Conservation (phyloP, 257 asterid species). For the Nyctanthes arbortristis region DNA sequence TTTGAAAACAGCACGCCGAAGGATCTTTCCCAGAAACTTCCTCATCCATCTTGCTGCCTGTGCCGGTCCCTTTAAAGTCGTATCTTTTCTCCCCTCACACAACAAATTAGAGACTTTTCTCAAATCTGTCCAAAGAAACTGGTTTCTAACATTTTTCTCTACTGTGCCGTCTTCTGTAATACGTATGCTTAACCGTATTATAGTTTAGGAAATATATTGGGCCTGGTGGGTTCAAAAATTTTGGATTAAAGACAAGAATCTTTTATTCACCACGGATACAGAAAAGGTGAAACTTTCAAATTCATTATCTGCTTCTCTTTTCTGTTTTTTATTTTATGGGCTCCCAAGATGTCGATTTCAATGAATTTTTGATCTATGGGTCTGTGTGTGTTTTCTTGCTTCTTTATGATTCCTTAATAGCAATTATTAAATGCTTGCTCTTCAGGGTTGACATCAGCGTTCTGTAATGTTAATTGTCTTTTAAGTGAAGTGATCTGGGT, state of each 20-base stretch:
- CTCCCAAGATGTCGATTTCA: background rate
- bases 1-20: slow-evolving; percentile 19
- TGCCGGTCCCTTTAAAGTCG: slow-evolving; percentile 27
- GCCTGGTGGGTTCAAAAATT: slow-evolving; percentile 30
- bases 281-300: slow-evolving; percentile 31
- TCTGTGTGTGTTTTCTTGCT: slow-evolving; percentile 3
- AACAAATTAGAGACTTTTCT: background rate
- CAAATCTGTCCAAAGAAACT: background rate
- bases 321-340: slow-evolving; percentile 7
- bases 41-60: slow-evolving; percentile 10
- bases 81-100: background rate
- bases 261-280: slow-evolving; percentile 15
- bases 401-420: slow-evolving; percentile 10
- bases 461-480: background rate
- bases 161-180: background rate
- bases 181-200: background rate
- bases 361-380: slow-evolving; percentile 45
- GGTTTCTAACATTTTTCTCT: background rate
- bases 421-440: background rate
- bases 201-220: background rate
- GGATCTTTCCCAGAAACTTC: slow-evolving; percentile 71
- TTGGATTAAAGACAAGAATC: slow-evolving; percentile 22
- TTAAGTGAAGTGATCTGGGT: slow-evolving; percentile 26
- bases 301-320: slow-evolving; percentile 16
- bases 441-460: slow-evolving; percentile 3